A percentile compares a stretch with the other conserved stretches of the same genome.
phyloP scores from a whole-genome alignment of 2,329 filamentous ascomycete species.

The Amauroascus niger region DNA sequence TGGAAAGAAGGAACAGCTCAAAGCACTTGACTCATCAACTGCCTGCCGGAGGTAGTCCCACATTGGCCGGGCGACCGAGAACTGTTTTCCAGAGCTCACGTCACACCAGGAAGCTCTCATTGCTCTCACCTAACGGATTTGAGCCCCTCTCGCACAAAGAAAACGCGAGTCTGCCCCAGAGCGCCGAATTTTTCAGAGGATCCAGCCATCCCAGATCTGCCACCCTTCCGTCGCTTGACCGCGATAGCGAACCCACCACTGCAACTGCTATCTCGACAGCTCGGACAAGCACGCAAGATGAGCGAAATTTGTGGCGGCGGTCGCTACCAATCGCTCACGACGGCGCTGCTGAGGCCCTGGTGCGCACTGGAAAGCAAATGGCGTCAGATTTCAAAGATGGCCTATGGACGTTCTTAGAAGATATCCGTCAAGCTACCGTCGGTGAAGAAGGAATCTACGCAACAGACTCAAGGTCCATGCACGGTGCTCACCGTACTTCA shows the following conservation, averaged over 20 bases:
- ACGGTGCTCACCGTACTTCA: constrained; percentile 25
- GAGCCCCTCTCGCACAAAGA: constrained; percentile 15
- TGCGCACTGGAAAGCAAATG: constrained; percentile 61
- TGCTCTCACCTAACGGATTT: constrained; percentile 56
- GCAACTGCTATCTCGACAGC: constrained; percentile 21
- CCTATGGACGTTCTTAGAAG: constrained; percentile 88
- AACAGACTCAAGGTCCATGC: constrained; percentile 31
- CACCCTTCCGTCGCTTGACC: constrained; percentile 35
- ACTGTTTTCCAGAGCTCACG: constrained; percentile 58
- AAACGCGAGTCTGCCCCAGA: constrained; percentile 15
- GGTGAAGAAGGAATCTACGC: constrained; percentile 77
- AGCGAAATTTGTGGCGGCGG: constrained; percentile 27
- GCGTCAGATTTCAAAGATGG: constrained; percentile 83
- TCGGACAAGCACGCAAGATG: constrained; percentile 22
- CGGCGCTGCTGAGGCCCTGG: constrained; percentile 36
- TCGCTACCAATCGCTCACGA: constrained; percentile 38
- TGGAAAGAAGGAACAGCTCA: constrained; percentile 63
- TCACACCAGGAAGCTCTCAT: constrained; percentile 60
- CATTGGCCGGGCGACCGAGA: constrained; percentile 31
- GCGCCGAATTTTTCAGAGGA: constrained; percentile 23
- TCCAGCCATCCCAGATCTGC: constrained; percentile 33
- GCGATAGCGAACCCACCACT: constrained; percentile 18
- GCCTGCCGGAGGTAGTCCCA: neutral
- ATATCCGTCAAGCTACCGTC: constrained; percentile 88
- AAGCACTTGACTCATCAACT: constrained; percentile 42